Evolutionary conservation across 495 filamentous ascomycete genomes (phyloP).

Genomic region (Aspergillus wentii): DNA sequence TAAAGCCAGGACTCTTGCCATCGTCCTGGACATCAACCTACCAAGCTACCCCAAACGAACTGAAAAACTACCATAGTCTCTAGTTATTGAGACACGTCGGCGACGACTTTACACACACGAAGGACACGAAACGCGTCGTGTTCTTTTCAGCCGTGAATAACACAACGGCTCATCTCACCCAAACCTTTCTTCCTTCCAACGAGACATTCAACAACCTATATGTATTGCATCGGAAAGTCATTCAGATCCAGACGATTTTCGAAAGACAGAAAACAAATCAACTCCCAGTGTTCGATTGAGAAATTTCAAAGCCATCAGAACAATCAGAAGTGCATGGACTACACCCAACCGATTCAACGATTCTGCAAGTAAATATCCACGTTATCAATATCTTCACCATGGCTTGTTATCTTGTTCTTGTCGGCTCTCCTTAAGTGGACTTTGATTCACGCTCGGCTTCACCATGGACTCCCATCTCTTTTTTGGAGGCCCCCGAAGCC

Average conservation of each 20-base stretch:
- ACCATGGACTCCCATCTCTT: conserved; percentile 29
- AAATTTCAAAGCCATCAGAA: not conserved
- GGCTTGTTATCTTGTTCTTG: conserved; percentile 16
- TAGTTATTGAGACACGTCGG: not conserved
- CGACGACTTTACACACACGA: not conserved
- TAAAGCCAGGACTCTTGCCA: conserved; percentile 6
- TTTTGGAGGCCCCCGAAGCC: conserved; percentile 34
- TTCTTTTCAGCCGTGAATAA: no score
- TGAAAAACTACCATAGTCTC: not conserved
- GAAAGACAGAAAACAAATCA: conserved; percentile 2
- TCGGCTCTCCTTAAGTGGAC: conserved; percentile 26
- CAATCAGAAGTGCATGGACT: conserved; percentile 5
- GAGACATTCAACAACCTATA: conserved; percentile 10
- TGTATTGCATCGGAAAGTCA: conserved; percentile 13
- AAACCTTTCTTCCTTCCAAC: no score
- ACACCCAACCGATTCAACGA: conserved; percentile 1
- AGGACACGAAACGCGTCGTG: conserved; percentile 9
- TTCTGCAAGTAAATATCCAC: conserved; percentile 9
- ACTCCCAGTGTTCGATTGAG: not conserved
- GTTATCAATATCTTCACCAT: conserved; percentile 11
- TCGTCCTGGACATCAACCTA: conserved; percentile 2
- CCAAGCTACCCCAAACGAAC: not conserved
- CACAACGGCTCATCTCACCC: no score
- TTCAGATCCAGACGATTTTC: conserved; percentile 3
- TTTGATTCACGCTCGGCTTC: conserved; percentile 21